Percentiles rank a stretch among this genome's conserved stretches.
Evolutionary conservation across 768 basidiomycete genomes (phyloP).

Genomic region (Thelephora aurantiotincta): DNA sequence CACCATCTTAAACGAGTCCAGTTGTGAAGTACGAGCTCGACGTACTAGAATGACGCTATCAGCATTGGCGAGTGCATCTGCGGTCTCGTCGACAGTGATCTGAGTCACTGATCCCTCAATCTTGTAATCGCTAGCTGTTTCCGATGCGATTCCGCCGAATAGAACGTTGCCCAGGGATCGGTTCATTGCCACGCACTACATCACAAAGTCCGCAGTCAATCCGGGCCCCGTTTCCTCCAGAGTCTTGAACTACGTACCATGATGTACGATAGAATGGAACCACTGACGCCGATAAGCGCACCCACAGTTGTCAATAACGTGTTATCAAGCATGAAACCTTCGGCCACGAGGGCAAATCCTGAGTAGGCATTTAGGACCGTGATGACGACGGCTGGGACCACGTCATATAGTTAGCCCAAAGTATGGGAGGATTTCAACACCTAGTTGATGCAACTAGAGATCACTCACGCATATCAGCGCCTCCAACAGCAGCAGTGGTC

Average conservation of each 20-base stretch:
- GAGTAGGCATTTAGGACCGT: constrained; percentile 87
- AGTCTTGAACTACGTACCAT: constrained; percentile 42
- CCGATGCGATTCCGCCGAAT: constrained; percentile 70
- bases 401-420: too few relatives aligned
- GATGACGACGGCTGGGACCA: constrained; percentile 75
- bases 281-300: constrained; percentile 79
- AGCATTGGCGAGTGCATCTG: constrained; percentile 62
- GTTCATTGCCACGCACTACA: constrained; percentile 86
- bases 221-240: background rate
- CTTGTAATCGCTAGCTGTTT: constrained; percentile 36
- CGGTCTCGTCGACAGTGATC: constrained; percentile 69
- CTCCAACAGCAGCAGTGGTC: constrained; percentile 83
- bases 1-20: background rate
- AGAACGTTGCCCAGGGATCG: constrained; percentile 74
- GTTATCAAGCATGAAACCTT: constrained; percentile 88
- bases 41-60: constrained; percentile 72
- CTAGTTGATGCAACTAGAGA: background rate
- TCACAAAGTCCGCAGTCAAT: background rate
- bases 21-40: background rate
- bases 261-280: constrained; percentile 83
- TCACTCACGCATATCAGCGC: constrained; percentile 81
- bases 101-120: constrained; percentile 77
- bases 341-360: constrained; percentile 82
- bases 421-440: too few relatives aligned
- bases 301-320: constrained; percentile 73